These are phyloP conservation scores for Lepidium campestre DNA, from an alignment of 441 rosid species.

Conservation along the genomic window DNA sequence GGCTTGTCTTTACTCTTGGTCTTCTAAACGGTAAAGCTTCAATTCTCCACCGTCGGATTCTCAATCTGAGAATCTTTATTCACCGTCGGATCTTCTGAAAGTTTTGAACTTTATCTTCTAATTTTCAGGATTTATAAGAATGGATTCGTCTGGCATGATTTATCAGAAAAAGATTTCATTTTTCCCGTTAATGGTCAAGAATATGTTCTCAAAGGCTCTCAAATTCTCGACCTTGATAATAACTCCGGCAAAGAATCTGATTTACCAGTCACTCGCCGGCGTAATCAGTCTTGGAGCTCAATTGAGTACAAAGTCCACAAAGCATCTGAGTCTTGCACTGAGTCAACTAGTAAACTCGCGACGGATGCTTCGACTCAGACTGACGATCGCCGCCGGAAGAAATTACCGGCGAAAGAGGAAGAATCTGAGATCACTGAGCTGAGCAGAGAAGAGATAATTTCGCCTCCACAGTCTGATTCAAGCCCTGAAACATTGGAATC, in stretches of 20 bases:
- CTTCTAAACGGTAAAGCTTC: conserved; percentile 48
- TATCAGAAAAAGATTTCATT: conserved; percentile 33
- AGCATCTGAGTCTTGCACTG: conserved; percentile 18
- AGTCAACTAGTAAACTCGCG: conserved; percentile 15
- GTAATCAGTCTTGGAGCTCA: conserved; percentile 33
- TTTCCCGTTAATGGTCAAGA: conserved; percentile 38
- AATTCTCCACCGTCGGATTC: not conserved
- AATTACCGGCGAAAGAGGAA: not conserved
- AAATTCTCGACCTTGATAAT: conserved; percentile 23
- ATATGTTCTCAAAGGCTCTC: conserved; percentile 43
- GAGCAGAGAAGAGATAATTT: conserved; percentile 16
- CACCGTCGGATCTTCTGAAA: not conserved
- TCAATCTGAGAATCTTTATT: not conserved
- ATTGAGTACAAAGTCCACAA: conserved; percentile 35
- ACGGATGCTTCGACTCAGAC: conserved; percentile 47
- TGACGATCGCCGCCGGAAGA: conserved; percentile 17
- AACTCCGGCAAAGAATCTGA: conserved; percentile 30
- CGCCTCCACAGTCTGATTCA: conserved; percentile 22
- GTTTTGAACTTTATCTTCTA: not conserved
- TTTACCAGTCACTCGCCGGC: conserved; percentile 20
- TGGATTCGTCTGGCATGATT: conserved; percentile 53
- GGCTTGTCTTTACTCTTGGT: conserved; percentile 73
- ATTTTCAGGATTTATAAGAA: conserved; percentile 34
- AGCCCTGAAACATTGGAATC: conserved; percentile 6
- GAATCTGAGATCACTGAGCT: conserved; percentile 2